phyloP scores from a whole-genome alignment of 768 basidiomycete genomes.

The Lyophyllum shimeji region DNA sequence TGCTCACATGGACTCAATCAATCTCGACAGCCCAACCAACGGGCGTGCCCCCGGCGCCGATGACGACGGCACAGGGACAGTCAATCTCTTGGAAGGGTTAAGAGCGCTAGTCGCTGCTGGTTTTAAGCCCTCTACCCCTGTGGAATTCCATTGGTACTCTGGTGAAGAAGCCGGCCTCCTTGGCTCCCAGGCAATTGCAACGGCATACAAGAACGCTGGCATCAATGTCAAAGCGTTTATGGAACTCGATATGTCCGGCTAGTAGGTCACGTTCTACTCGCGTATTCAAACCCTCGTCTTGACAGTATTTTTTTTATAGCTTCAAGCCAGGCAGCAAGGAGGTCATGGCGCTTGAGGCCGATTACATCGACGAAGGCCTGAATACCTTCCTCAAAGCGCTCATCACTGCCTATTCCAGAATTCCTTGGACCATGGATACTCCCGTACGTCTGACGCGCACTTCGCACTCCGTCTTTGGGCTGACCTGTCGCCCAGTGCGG shows the following conservation, averaged over 20 bases:
- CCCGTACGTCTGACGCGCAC: slow-evolving; percentile 26
- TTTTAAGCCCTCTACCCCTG: slow-evolving; percentile 38
- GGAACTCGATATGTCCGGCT: slow-evolving; percentile 48
- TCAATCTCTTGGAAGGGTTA: slow-evolving; percentile 47
- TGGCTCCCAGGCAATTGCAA: slow-evolving; percentile 46
- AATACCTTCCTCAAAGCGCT: slow-evolving; percentile 44
- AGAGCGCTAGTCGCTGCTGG: slow-evolving; percentile 38
- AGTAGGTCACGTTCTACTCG: slow-evolving; percentile 22
- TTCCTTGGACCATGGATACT: slow-evolving; percentile 35
- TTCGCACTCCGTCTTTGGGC: neutral
- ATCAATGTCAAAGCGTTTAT: slow-evolving; percentile 39
- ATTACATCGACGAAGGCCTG: slow-evolving; percentile 38
- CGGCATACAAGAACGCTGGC: slow-evolving; percentile 40
- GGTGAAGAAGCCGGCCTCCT: slow-evolving; percentile 51
- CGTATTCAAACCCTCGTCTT: neutral
- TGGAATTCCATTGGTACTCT: slow-evolving; percentile 44
- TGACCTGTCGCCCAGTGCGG: slow-evolving; percentile 26
- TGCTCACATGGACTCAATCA: slow-evolving; percentile 24
- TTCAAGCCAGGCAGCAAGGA: slow-evolving; percentile 43
- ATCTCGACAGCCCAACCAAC: slow-evolving; percentile 11
- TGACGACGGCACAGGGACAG: slow-evolving; percentile 41
- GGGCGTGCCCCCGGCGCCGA: slow-evolving; percentile 19
- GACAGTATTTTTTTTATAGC: slow-evolving; percentile 28
- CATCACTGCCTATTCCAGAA: slow-evolving; percentile 34
- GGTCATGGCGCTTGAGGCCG: slow-evolving; percentile 38